A percentile compares a stretch with the other conserved stretches of the same genome.
Conservation (phyloP, 2,329 filamentous ascomycete species). For the Cladophialophora psammophila region DNA sequence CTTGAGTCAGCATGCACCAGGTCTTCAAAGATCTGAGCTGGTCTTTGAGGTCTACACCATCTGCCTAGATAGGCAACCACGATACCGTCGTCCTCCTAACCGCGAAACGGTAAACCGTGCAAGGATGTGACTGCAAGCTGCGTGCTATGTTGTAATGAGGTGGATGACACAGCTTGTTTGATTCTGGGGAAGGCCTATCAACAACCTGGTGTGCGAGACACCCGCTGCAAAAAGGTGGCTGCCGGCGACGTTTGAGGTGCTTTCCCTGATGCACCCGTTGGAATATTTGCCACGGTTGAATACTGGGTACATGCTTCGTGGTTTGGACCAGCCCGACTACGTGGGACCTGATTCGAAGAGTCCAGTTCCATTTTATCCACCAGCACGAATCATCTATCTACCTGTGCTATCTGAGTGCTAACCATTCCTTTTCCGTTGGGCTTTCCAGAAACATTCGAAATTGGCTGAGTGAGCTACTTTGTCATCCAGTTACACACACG, state of each 20-base stretch:
- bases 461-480: slow-evolving; percentile 24
- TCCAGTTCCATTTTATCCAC: not conserved
- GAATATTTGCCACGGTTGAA: not conserved
- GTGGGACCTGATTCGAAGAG: not conserved
- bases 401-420: not conserved
- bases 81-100: not conserved
- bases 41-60: not conserved
- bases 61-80: not conserved
- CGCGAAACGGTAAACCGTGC: not conserved
- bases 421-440: not conserved
- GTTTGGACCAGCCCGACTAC: not conserved
- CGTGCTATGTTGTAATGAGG: not conserved
- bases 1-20: not conserved
- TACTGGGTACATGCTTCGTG: not conserved
- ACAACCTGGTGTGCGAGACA: not conserved
- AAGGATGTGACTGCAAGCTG: not conserved
- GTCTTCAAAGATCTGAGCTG: not conserved
- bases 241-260: not conserved
- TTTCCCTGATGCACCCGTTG: not conserved
- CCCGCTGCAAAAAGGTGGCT: not conserved
- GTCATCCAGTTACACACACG: slow-evolving; percentile 1
- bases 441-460: slow-evolving; percentile 16
- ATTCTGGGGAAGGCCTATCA: slow-evolving; percentile 1
- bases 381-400: slow-evolving; percentile 1
- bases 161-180: slow-evolving; percentile 1